Conservation (phyloP, 2,329 filamentous ascomycete genomes). For the Esteya vermicola region DNA sequence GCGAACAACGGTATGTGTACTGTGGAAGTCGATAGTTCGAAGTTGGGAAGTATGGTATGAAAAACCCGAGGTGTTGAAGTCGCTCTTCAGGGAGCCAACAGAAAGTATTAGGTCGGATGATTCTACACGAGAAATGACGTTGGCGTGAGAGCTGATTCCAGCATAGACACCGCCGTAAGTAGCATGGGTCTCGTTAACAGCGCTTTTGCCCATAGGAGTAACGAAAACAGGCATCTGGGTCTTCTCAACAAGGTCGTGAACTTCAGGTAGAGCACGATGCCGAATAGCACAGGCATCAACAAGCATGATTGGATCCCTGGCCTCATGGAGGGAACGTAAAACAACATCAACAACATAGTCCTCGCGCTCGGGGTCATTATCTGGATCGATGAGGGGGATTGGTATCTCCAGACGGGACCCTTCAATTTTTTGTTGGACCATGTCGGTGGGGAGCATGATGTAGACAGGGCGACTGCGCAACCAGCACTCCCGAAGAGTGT, state of each 20-base stretch:
- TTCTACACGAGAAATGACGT: conserved; percentile 51
- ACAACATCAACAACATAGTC: conserved; percentile 73
- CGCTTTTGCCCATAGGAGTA: conserved; percentile 82
- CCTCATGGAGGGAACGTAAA: conserved; percentile 48
- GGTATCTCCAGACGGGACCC: conserved; percentile 55
- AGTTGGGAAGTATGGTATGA: conserved; percentile 65
- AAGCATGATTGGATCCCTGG: conserved; percentile 63
- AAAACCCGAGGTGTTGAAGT: conserved; percentile 76
- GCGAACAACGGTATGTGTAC: conserved; percentile 55
- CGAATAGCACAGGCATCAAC: conserved; percentile 75
- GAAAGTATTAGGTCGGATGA: conserved; percentile 55
- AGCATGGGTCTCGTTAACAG: conserved; percentile 60
- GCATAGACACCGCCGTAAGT: conserved; percentile 77
- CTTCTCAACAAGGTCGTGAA: conserved; percentile 57
- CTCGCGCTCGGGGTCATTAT: conserved; percentile 58
- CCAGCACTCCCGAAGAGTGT: conserved; percentile 61
- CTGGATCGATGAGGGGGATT: conserved; percentile 49
- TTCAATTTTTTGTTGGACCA: conserved; percentile 63
- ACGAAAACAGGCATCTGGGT: conserved; percentile 69
- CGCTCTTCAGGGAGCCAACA: conserved; percentile 54
- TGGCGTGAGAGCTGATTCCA: conserved; percentile 56
- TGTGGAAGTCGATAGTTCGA: conserved; percentile 70
- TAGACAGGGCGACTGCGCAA: conserved; percentile 67
- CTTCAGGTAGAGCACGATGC: conserved; percentile 58
- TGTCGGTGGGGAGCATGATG: conserved; percentile 69